phyloP scores from a whole-genome alignment of 2,329 filamentous ascomycete species.

The Alternaria panax region DNA sequence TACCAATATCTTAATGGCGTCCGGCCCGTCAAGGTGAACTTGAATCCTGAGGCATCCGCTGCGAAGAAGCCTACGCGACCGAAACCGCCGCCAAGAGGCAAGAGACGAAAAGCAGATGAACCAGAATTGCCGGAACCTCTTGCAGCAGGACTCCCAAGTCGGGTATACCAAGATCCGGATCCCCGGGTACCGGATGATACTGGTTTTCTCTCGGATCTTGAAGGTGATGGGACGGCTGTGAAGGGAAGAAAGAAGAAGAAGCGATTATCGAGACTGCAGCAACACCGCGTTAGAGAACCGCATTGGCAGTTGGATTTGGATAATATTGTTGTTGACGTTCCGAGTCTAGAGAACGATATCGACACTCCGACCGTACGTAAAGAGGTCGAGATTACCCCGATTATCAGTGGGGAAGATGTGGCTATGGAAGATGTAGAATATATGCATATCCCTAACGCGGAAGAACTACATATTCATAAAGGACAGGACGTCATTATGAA shows the following conservation, averaged over 20 bases:
- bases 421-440: neutral
- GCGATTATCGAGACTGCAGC: slow-evolving; percentile 5
- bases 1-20: slow-evolving; percentile 13
- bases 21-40: slow-evolving; percentile 6
- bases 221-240: neutral
- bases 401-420: neutral
- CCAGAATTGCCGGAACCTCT: neutral
- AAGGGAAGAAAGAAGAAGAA: slow-evolving; percentile 5
- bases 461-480: neutral
- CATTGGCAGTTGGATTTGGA: slow-evolving; percentile 10
- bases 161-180: slow-evolving; percentile 3
- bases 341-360: neutral
- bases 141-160: neutral
- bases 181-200: slow-evolving; percentile 10
- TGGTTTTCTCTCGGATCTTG: slow-evolving; percentile 12
- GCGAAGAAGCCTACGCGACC: neutral
- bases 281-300: neutral
- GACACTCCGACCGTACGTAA: neutral
- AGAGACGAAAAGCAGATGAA: slow-evolving; percentile 6
- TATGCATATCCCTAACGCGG: neutral
- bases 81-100: neutral
- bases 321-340: neutral
- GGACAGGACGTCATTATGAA: neutral
- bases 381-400: neutral
- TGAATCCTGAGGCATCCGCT: slow-evolving; percentile 8